Evolutionary conservation across 179 eudicot genomes (phyloP), one percentile per base, ranked within the genome.

Genomic region (Kewa caespitosa): DNA sequence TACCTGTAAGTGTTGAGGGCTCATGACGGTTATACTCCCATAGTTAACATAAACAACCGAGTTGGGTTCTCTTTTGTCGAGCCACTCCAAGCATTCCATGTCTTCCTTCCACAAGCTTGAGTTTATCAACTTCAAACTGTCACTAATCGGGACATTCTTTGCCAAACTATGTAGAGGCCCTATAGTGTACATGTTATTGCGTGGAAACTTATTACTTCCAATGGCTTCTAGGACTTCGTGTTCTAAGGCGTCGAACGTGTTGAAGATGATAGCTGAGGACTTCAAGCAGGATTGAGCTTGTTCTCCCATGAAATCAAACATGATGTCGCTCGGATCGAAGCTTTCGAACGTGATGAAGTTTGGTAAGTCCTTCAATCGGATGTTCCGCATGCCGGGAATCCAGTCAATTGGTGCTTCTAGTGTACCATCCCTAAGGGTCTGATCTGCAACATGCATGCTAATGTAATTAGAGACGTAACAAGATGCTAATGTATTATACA

Each of bases 11-110:
- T n/a, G n/a, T n/a, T n/a, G n/a, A n/a, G n/a, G n/a, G n/a, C n/a
- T 37, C 83, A 83, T 76, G 8, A 60, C 61, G 0, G 86, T 76
- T 1, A 83, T 63, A 41, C 86, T 71, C 1, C 88, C 88, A 52
- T 78, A 85, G 42, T 78, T 85, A 20, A 85, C 86, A 61, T 75
- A 85, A 2, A 81, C 48, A 14, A 85, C 88, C 7, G 86, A 83
- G 1, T 73, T 57, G 8, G 69, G 74, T 43, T 70, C 57, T 43
- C 55, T 74, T 13, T 67, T 36, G 65, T 75, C 81, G 32, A 85
- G 62, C 88, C 88, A 85, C 25, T 81, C 82, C 22, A 85, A 62
- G 12, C 79, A 78, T 42, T 38, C 41, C 6, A 65, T 31, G 23
- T 85, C 86, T 0, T 74, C 82, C 48, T 38, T 79, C 82, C 82